Conservation (phyloP, 2,329 filamentous ascomycete species). For the Tothia fuscella region DNA sequence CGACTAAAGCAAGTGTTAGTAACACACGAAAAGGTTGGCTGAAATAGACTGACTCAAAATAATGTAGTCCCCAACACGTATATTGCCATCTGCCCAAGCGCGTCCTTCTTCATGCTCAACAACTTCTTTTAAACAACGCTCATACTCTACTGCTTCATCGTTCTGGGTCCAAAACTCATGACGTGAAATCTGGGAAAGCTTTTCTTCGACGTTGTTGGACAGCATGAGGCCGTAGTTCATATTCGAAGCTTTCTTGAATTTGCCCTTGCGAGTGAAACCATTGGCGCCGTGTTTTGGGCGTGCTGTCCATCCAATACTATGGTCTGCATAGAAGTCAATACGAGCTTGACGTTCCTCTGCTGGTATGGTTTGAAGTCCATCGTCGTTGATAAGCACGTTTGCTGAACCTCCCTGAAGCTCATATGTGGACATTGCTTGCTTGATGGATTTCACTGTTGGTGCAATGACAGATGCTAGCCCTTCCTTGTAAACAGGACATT, state of each 20-base stretch:
- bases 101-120: slow-evolving; percentile 41
- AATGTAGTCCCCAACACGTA: slow-evolving; percentile 52
- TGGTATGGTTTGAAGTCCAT: slow-evolving; percentile 56
- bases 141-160: slow-evolving; percentile 36
- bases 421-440: slow-evolving; percentile 65
- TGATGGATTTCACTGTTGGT: slow-evolving; percentile 66
- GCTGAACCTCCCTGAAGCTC: slow-evolving; percentile 67
- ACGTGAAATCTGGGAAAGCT: slow-evolving; percentile 32
- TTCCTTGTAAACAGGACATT: slow-evolving; percentile 84
- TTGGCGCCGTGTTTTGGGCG: slow-evolving; percentile 40
- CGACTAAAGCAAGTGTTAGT: slow-evolving; percentile 26
- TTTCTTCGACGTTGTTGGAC: slow-evolving; percentile 50
- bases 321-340: slow-evolving; percentile 37
- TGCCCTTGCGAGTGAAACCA: slow-evolving; percentile 44
- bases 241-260: slow-evolving; percentile 56
- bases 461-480: slow-evolving; percentile 62
- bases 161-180: slow-evolving; percentile 24
- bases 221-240: slow-evolving; percentile 61
- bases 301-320: slow-evolving; percentile 39
- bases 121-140: slow-evolving; percentile 36
- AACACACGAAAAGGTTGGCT: slow-evolving; percentile 1
- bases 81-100: slow-evolving; percentile 49
- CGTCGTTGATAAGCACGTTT: slow-evolving; percentile 67
- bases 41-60: slow-evolving; percentile 37
- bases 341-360: slow-evolving; percentile 32